Percentiles rank a stretch among this genome's conserved stretches.
Conservation (phyloP, 192 early-diverging fungal genomes). For the Entomortierella lignicola region DNA sequence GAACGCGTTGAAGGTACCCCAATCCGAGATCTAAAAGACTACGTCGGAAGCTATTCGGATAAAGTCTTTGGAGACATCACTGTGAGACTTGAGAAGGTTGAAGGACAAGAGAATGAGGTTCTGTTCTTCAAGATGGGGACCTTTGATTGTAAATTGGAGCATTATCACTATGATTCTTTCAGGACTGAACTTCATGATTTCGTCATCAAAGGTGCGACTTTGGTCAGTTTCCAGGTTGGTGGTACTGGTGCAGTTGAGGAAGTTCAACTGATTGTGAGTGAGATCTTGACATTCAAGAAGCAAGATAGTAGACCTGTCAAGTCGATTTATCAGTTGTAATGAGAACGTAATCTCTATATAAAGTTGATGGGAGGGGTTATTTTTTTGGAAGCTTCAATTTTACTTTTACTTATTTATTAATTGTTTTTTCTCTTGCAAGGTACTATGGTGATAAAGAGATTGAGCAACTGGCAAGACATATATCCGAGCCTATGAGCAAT, state of each 20-base stretch:
- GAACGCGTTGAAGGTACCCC: background rate
- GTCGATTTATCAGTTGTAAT: no score
- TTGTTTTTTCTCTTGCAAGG: no score
- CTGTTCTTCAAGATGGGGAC: background rate
- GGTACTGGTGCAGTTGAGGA: no score
- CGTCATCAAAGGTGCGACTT: no score
- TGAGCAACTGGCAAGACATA: slow-evolving; percentile 14
- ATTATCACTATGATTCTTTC: background rate
- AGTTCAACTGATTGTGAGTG: no score
- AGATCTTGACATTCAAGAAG: no score
- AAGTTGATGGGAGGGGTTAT: no score
- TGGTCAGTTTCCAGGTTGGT: no score
- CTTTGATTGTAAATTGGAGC: background rate
- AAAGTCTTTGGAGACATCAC: background rate
- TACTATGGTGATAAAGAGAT: background rate
- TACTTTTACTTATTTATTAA: no score
- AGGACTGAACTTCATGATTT: background rate
- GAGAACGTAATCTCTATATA: no score
- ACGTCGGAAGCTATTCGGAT: background rate
- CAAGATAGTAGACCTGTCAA: no score
- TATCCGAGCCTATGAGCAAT: background rate
- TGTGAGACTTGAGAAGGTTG: background rate
- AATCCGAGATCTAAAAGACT: background rate
- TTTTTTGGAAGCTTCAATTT: no score
- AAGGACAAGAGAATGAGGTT: background rate